Percentiles rank a stretch among this genome's conserved stretches.
These are phyloP conservation scores for Lentinula raphanica DNA, from an alignment of 768 basidiomycete species.

Conservation along the genomic window DNA sequence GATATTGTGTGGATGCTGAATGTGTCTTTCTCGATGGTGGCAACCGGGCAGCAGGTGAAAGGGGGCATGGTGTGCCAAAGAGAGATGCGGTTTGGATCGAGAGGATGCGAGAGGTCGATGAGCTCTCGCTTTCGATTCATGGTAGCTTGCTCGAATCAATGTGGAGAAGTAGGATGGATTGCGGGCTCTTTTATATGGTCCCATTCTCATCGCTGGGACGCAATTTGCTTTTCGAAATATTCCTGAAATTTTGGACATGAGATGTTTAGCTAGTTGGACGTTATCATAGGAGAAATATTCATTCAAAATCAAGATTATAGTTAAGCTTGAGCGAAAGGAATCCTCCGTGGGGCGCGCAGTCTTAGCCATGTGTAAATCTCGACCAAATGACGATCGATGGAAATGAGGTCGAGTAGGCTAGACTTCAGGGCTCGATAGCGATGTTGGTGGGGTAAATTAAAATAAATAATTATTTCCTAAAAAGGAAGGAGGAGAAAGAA, in stretches of 20 bases:
- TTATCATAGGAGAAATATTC: not conserved
- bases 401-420: constrained; percentile 20
- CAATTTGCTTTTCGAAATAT: not conserved
- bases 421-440: too few species aligned
- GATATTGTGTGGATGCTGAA: constrained; percentile 48
- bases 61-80: constrained; percentile 53
- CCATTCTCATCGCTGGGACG: not conserved
- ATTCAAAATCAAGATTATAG: not conserved
- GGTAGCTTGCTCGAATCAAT: not conserved
- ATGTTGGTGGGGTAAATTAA: too few species aligned
- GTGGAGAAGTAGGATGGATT: not conserved
- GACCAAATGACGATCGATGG: not conserved
- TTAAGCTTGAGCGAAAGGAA: not conserved
- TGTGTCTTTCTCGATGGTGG: constrained; percentile 40
- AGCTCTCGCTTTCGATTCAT: not conserved
- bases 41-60: constrained; percentile 33
- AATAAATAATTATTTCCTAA: too few species aligned
- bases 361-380: not conserved
- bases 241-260: constrained; percentile 20
- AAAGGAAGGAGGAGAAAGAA: too few species aligned
- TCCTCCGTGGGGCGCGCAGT: not conserved
- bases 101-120: constrained; percentile 51
- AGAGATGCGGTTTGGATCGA: constrained; percentile 34
- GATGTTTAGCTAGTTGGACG: constrained; percentile 17
- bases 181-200: not conserved